phyloP scores from a whole-genome alignment of 2,329 filamentous ascomycete species.

The Onygenales sp. region DNA sequence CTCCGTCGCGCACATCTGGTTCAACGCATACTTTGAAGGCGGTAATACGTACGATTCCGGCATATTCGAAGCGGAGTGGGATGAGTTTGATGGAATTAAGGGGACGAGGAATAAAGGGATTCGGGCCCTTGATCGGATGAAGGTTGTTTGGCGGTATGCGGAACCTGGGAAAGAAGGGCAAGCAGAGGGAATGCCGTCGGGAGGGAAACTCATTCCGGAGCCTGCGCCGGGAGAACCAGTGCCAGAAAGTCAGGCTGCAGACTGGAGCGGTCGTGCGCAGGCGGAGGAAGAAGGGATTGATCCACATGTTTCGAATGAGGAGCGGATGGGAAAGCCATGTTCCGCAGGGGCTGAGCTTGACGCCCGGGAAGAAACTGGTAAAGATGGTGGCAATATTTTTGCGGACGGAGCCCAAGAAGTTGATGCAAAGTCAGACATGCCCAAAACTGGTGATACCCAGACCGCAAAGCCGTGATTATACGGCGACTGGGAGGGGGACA shows the following conservation, averaged over 20 bases:
- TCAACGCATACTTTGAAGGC: conserved; percentile 90
- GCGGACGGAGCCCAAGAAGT: too few relatives aligned
- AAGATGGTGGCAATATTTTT: too few relatives aligned
- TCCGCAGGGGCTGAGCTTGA: neutral
- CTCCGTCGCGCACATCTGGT: conserved; percentile 90
- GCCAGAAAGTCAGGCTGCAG: conserved; percentile 57
- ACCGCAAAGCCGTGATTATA: too few relatives aligned
- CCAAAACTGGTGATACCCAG: too few relatives aligned
- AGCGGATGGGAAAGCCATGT: neutral
- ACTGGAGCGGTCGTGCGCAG: conserved; percentile 59
- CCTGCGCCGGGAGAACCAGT: conserved; percentile 60
- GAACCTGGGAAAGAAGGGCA: conserved; percentile 15
- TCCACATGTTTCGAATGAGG: neutral
- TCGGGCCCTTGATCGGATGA: conserved; percentile 68
- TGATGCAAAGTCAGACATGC: too few relatives aligned
- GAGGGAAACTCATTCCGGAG: conserved; percentile 47
- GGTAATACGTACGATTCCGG: conserved; percentile 61
- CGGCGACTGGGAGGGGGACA: too few relatives aligned
- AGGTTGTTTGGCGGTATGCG: conserved; percentile 68
- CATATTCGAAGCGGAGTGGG: conserved; percentile 63
- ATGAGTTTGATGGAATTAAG: conserved; percentile 87
- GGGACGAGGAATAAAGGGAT: conserved; percentile 76
- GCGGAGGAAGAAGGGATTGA: conserved; percentile 19
- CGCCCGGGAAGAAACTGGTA: too few relatives aligned
- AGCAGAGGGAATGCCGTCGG: conserved; percentile 13